These are phyloP conservation scores for Pinus taeda DNA, from an alignment of 75 land plant species.

Conservation along the genomic window DNA sequence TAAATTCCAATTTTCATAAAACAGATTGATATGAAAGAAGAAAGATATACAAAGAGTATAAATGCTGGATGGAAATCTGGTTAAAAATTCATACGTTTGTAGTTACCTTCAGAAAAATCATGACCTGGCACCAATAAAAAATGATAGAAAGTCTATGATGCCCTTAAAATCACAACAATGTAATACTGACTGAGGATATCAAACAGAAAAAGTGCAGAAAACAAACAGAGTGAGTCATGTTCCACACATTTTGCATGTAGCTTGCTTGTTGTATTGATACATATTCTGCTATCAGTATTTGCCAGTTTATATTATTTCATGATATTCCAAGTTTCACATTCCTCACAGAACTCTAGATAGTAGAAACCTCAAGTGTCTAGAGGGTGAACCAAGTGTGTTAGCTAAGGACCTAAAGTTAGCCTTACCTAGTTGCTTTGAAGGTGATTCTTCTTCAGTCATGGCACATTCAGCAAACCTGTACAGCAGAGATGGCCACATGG, in stretches of 20 bases:
- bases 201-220: constrained; percentile 1
- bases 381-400: background rate
- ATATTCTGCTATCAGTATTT: background rate
- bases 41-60: background rate
- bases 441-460: too few relatives aligned
- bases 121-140: background rate
- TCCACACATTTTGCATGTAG: background rate
- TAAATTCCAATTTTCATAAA: background rate
- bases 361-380: background rate
- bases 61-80: background rate
- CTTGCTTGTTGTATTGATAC: background rate
- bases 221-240: background rate
- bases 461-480: too few relatives aligned
- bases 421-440: too few relatives aligned
- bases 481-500: too few relatives aligned
- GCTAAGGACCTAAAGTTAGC: too few relatives aligned
- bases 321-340: background rate
- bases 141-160: background rate
- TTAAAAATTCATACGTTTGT: background rate
- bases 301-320: background rate
- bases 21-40: background rate
- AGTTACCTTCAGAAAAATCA: background rate
- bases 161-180: background rate
- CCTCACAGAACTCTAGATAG: background rate
- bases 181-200: background rate